Conservation (phyloP, 352 stramenopile species). For the Globisporangium acanthophoron region DNA sequence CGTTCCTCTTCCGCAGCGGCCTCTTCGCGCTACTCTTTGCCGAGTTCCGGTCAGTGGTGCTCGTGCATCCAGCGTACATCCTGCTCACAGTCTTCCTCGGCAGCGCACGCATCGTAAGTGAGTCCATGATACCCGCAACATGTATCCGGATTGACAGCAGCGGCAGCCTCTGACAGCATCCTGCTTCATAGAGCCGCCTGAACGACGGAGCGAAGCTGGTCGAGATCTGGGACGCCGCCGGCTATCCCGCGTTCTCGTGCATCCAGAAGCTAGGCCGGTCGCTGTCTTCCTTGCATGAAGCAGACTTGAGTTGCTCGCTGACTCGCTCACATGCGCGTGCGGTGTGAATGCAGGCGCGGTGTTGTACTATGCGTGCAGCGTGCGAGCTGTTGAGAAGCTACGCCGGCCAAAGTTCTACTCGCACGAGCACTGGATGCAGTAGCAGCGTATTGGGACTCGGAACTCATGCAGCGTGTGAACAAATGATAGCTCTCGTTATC, state of each 20-base stretch:
- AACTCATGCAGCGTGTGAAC: background rate
- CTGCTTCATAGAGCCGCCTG: slow-evolving; percentile 26
- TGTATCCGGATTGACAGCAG: too few relatives aligned
- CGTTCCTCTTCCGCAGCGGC: slow-evolving; percentile 68
- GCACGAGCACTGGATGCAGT: slow-evolving; percentile 30
- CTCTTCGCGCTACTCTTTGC: slow-evolving; percentile 54
- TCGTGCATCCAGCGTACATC: slow-evolving; percentile 48
- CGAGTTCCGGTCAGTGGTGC: slow-evolving; percentile 44
- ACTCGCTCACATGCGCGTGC: background rate
- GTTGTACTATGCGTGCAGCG: slow-evolving; percentile 44
- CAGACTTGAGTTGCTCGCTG: background rate
- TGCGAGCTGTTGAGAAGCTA: slow-evolving; percentile 44
- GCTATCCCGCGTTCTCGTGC: slow-evolving; percentile 36
- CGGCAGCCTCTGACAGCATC: background rate
- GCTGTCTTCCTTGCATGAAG: background rate
- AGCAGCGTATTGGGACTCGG: background rate
- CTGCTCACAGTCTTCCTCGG: slow-evolving; percentile 38
- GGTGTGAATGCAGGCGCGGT: slow-evolving; percentile 27
- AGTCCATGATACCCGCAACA: background rate
- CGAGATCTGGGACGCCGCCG: slow-evolving; percentile 38
- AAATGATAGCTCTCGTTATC: background rate
- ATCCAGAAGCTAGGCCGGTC: slow-evolving; percentile 51
- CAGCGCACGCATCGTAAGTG: slow-evolving; percentile 26
- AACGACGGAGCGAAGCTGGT: slow-evolving; percentile 19
- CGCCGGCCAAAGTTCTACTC: slow-evolving; percentile 48